A percentile compares a stretch with the other conserved stretches of the same genome.
These are phyloP conservation scores for Chaetomium sp. DNA, from an alignment of 2,329 filamentous ascomycete genomes.

Conservation along the genomic window DNA sequence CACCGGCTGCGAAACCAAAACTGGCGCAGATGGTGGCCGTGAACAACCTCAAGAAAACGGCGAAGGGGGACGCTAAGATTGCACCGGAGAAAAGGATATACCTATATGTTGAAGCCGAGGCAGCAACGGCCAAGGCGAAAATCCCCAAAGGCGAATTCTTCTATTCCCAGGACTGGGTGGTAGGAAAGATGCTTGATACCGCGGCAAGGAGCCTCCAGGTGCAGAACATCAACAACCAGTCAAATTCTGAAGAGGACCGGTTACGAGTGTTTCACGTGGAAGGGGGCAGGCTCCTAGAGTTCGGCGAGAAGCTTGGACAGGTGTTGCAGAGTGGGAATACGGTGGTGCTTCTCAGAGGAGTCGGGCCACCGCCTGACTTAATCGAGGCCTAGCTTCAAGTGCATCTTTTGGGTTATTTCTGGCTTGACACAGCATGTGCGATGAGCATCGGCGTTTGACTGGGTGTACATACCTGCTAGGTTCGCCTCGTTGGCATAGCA, in stretches of 20 bases:
- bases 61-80: conserved; percentile 83
- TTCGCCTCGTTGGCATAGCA: too few species aligned
- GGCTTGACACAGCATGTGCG: conserved; percentile 11
- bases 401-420: not conserved
- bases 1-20: conserved; percentile 56
- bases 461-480: too few species aligned
- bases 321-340: conserved; percentile 77
- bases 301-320: conserved; percentile 74
- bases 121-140: conserved; percentile 76
- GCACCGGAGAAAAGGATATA: conserved; percentile 82
- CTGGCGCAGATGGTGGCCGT: conserved; percentile 62
- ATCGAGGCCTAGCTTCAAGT: conserved; percentile 46
- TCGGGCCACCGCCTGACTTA: conserved; percentile 71
- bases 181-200: conserved; percentile 73
- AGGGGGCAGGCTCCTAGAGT: conserved; percentile 77
- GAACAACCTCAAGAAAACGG: conserved; percentile 73
- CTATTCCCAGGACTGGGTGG: conserved; percentile 79
- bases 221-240: conserved; percentile 76
- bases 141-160: conserved; percentile 76
- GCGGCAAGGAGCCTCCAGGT: conserved; percentile 73
- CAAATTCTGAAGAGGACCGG: conserved; percentile 67
- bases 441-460: conserved; percentile 1
- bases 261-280: conserved; percentile 90
- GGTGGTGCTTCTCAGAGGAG: conserved; percentile 77
- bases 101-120: conserved; percentile 82